Evolutionary conservation across 108 stramenopile genomes (phyloP).

Genomic region (Nannochloropsis salina): DNA sequence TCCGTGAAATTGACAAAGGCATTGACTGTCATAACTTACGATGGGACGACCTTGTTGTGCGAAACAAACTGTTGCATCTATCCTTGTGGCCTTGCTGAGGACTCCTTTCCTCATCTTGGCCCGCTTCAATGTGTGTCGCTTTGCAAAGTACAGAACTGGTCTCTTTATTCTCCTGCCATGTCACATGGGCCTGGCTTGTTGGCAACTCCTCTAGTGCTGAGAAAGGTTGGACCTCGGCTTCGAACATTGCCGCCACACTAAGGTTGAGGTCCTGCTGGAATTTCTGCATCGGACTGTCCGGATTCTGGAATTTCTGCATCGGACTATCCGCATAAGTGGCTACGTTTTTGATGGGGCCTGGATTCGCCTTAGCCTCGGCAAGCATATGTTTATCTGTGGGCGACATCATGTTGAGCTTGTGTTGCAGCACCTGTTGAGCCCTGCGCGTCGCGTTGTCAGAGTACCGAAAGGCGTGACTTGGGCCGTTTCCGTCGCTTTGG

Average conservation of each 20-base stretch:
- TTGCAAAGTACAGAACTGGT: too few relatives aligned
- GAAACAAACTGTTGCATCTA: too few relatives aligned
- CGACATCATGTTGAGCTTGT: background rate
- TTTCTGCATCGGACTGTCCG: background rate
- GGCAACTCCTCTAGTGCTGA: too few relatives aligned
- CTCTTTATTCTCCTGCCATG: too few relatives aligned
- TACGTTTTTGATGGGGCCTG: background rate
- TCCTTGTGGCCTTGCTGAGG: too few relatives aligned
- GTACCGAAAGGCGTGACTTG: background rate
- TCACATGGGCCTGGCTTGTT: too few relatives aligned
- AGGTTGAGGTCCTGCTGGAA: constrained; percentile 4
- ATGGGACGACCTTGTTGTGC: too few relatives aligned
- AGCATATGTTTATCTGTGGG: background rate
- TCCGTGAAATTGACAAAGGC: too few relatives aligned
- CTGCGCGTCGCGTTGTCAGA: background rate
- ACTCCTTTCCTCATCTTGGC: too few relatives aligned
- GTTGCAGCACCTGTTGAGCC: constrained; percentile 8
- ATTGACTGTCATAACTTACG: too few relatives aligned
- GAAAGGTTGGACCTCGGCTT: too few relatives aligned
- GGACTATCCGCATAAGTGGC: background rate
- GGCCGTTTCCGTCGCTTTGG: background rate
- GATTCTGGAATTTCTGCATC: background rate
- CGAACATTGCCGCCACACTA: background rate
- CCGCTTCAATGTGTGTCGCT: too few relatives aligned
- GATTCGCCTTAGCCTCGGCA: background rate